Evolutionary conservation across 192 early-diverging fungal genomes (phyloP), one percentile per base, ranked within the genome.

Genomic region (Coemansia sp.): DNA sequence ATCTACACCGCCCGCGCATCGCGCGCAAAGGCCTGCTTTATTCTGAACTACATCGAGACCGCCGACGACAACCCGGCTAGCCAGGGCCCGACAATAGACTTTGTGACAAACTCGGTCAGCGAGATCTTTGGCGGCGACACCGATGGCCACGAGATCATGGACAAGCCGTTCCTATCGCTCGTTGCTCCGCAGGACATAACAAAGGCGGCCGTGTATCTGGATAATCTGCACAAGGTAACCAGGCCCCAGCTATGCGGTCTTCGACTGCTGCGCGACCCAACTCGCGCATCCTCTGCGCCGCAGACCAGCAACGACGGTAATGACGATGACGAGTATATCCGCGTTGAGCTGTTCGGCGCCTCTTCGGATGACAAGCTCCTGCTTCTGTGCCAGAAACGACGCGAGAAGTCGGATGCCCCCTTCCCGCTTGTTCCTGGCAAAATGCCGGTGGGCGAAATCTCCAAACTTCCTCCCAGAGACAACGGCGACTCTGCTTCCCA

Each of bases 101-200:
- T 75, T 69, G 72, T 72, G 9, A 80, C 78, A 12, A 80, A 80
- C 58, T 70, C 72, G 1, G 74, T 80, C 42, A 71, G 67, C 63
- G 58, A 56, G 12, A 65, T 80, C 6, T 75, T 69, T n/a, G 53
- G 60, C 38, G 78, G 73, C 10, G 63, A 74, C 39, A 63, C 64
- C 1, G 78, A 80, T 26, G 73, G 72, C 9, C 67, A 80, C 45
- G 78, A 80, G 59, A 63, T 80, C 13, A 66, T 69, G 10, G 68
- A 62, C 11, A 58, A 47, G 41, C 69, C 78, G 53, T 75, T 80
- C 57, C 61, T 80, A 16, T 72, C 78, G 9, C 39, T 80, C 7
- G 67, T 80, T 37, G 70, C 61, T 6, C 67, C 65, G 12, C 41
- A 53, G 15, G 72, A 80, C 23, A 45, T 80, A 16, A 59, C 73